Base-by-base conservation (phyloP, 495 filamentous ascomycete species). In the Daldinia bambusicola region DNA sequence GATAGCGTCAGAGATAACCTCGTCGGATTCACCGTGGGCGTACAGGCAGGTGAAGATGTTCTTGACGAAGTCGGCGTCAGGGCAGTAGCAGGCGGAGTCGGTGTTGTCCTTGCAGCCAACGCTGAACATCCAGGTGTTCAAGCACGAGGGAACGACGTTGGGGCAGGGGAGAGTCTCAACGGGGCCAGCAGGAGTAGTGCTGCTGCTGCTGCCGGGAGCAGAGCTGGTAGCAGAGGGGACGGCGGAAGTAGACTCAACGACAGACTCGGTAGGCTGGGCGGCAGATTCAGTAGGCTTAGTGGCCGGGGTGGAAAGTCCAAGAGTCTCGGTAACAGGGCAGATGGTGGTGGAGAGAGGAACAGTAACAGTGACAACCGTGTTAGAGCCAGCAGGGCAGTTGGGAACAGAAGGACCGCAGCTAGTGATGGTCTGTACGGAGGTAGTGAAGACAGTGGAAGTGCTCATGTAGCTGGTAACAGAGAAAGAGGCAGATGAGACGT, bases 91-190 rank as follows among this genome's bases (percentile, higher is more conserved):
- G 66, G 82, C 77, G 38, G 85, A 79, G 73, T 97, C 92, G 53
- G 90, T 88, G 89, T 97, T 97, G 83, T 93, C 91, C 66, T 79
- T 84, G 88, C 95, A 98, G 79, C 86, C 85, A 38, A 89, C 84
- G 68, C 82, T 83, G 72, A 89, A 87, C 70, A 96, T 79, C 93
- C 93, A 98, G 72, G 95, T 97, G 88, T 97, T 96, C 82, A 98
- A 84, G 83, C 95, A 98, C 69, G 89, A 89, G 60, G 94, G 93
- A 14, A 98, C 90, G 43, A 92, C 85, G 62, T 81, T 81, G 55
- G 94, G 94, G 85, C 89, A 93, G 45, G 83, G 79, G 22, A 81
- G 80, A 40, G 82, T 84, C 66, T 78, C 72, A 36, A 68, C 66
- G n/a, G 76, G 72, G 32, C 69, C 75, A n/a, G 79, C 76, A 22